phyloP scores from a whole-genome alignment of 1,284 basidiomycete genomes.

The Cutaneotrichosporon cavernicola region DNA sequence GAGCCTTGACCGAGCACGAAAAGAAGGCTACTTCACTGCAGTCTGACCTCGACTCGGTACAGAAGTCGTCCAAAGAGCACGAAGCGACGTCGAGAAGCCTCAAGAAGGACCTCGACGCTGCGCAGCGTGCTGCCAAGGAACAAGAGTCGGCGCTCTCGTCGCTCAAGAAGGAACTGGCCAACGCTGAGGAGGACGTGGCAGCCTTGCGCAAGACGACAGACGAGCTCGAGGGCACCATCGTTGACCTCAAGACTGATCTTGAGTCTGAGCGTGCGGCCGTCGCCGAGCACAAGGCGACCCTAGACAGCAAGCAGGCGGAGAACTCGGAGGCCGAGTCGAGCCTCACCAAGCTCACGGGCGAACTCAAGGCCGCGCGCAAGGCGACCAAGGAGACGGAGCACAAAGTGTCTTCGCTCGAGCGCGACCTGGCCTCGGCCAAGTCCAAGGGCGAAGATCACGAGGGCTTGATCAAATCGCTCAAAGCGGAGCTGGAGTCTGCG shows the following conservation, averaged over 20 bases:
- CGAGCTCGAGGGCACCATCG: slow-evolving; percentile 10
- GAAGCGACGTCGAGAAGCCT: not conserved
- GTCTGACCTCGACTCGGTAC: slow-evolving; percentile 5
- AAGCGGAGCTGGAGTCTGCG: slow-evolving; percentile 16
- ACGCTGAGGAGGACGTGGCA: slow-evolving; percentile 14
- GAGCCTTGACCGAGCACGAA: slow-evolving; percentile 8
- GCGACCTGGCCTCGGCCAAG: slow-evolving; percentile 7
- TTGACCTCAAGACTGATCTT: slow-evolving; percentile 14
- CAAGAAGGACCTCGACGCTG: slow-evolving; percentile 12
- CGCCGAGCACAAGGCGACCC: slow-evolving; percentile 13
- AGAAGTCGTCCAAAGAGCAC: slow-evolving; percentile 10
- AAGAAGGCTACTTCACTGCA: slow-evolving; percentile 1
- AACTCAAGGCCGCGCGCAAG: slow-evolving; percentile 16
- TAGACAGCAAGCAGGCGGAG: slow-evolving; percentile 11
- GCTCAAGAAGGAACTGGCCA: slow-evolving; percentile 10
- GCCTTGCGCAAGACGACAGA: slow-evolving; percentile 2
- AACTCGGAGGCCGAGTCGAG: slow-evolving; percentile 14
- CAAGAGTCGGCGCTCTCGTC: slow-evolving; percentile 9
- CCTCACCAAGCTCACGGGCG: slow-evolving; percentile 12
- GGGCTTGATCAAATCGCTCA: not conserved
- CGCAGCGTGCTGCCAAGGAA: slow-evolving; percentile 9
- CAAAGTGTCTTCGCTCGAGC: not conserved
- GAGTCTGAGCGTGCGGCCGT: slow-evolving; percentile 10
- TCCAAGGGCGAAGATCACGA: slow-evolving; percentile 15
- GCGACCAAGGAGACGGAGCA: slow-evolving; percentile 13